Percentiles rank a stretch among this genome's conserved stretches.
These are phyloP conservation scores for Pythium pyrilobum DNA, from an alignment of 352 stramenopile species.

Conservation along the genomic window DNA sequence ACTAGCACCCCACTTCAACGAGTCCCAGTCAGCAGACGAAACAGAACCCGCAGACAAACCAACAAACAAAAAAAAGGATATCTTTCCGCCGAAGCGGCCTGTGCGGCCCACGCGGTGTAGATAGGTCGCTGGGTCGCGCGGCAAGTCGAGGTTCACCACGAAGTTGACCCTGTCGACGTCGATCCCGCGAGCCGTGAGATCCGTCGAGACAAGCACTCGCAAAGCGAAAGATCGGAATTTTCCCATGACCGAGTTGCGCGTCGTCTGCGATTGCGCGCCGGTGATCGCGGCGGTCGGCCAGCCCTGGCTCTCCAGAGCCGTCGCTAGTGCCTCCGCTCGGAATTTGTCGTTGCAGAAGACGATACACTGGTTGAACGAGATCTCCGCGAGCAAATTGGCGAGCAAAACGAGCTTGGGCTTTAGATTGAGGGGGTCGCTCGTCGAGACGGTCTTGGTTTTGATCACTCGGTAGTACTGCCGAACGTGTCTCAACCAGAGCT, in stretches of 20 bases:
- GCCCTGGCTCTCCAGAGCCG: constrained; percentile 36
- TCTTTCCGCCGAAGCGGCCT: constrained; percentile 68
- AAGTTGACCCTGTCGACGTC: constrained; percentile 78
- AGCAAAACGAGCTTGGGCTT: constrained; percentile 54
- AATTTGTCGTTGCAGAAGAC: constrained; percentile 86
- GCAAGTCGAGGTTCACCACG: constrained; percentile 75
- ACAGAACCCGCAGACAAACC: no score
- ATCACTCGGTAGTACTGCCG: constrained; percentile 69
- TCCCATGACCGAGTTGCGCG: constrained; percentile 57
- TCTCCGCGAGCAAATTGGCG: constrained; percentile 47
- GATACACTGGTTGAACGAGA: constrained; percentile 75
- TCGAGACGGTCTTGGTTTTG: background rate
- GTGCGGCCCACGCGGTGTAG: constrained; percentile 71
- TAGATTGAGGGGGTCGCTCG: constrained; percentile 31
- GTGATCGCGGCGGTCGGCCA: constrained; percentile 68
- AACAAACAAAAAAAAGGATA: constrained; percentile 52
- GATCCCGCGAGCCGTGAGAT: constrained; percentile 71
- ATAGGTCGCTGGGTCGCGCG: constrained; percentile 68
- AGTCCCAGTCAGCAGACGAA: background rate
- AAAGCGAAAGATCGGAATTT: constrained; percentile 40
- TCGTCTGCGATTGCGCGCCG: constrained; percentile 53
- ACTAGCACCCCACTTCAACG: background rate
- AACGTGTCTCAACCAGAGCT: constrained; percentile 71
- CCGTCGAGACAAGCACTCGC: constrained; percentile 71
- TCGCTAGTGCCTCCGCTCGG: constrained; percentile 54